Evolutionary conservation across 1,139 yeast species (phyloP).

Genomic region (Casaregolazyma lundiana): DNA sequence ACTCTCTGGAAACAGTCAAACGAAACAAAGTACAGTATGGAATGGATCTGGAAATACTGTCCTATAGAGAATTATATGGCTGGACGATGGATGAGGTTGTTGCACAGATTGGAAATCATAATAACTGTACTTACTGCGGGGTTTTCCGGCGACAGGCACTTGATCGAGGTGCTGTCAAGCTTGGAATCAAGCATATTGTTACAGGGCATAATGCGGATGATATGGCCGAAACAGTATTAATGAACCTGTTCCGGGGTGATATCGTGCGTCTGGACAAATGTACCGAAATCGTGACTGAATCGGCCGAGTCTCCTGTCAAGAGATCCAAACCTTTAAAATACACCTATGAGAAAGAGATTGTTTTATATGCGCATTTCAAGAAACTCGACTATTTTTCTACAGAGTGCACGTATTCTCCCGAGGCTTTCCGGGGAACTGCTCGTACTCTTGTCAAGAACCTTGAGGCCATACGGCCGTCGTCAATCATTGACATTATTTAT

Average conservation of each 20-base stretch:
- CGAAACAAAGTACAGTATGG: constrained; percentile 84
- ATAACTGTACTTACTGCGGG: constrained; percentile 97
- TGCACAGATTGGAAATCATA: constrained; percentile 87
- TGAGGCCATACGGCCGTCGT: constrained; percentile 86
- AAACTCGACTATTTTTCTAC: constrained; percentile 94
- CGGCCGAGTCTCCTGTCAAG: constrained; percentile 53
- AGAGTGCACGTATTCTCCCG: constrained; percentile 97
- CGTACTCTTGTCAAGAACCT: constrained; percentile 84
- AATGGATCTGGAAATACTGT: constrained; percentile 84
- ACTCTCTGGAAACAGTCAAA: constrained; percentile 92
- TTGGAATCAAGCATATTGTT: constrained; percentile 84
- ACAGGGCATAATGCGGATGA: constrained; percentile 99
- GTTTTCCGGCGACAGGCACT: constrained; percentile 94
- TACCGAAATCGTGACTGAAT: constrained; percentile 78
- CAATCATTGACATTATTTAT: constrained; percentile 89
- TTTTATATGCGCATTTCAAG: constrained; percentile 93
- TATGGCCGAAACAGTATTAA: constrained; percentile 95
- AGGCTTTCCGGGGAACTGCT: constrained; percentile 97
- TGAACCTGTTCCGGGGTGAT: constrained; percentile 95
- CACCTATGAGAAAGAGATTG: constrained; percentile 95
- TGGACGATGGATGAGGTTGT: constrained; percentile 99
- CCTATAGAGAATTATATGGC: constrained; percentile 78
- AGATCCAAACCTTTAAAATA: constrained; percentile 95
- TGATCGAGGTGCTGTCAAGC: constrained; percentile 91
- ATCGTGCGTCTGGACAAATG: constrained; percentile 87